Conservation (phyloP, 2,329 filamentous ascomycete genomes). For the Fusarium scirpi region DNA sequence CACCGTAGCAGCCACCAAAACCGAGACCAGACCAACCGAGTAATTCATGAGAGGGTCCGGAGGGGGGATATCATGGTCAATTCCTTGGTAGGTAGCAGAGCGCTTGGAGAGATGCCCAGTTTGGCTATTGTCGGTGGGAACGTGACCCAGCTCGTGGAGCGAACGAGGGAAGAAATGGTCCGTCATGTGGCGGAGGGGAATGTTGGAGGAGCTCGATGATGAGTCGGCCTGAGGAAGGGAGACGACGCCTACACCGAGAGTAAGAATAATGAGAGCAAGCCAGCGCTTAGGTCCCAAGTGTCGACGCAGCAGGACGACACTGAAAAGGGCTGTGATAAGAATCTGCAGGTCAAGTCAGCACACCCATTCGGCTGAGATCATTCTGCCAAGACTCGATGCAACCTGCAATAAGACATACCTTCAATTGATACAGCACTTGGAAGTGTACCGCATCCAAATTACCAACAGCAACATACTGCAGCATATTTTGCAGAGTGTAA, state of each 20-base stretch:
- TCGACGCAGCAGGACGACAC: conserved; percentile 79
- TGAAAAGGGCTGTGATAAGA: conserved; percentile 88
- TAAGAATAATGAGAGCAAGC: conserved; percentile 82
- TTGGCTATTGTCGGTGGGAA: conserved; percentile 39
- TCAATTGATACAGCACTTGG: conserved; percentile 92
- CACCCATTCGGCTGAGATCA: neutral
- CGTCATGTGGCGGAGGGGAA: conserved; percentile 72
- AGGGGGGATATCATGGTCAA: conserved; percentile 69
- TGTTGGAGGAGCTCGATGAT: conserved; percentile 64
- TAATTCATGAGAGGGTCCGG: conserved; percentile 75
- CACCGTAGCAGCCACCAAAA: conserved; percentile 80
- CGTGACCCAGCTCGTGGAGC: conserved; percentile 78
- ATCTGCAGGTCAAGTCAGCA: conserved; percentile 63
- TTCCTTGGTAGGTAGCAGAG: conserved; percentile 92
- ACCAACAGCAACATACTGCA: conserved; percentile 91
- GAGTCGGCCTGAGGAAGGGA: conserved; percentile 76
- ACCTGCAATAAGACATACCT: conserved; percentile 60
- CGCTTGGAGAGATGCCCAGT: conserved; percentile 55
- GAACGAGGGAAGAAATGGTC: conserved; percentile 82
- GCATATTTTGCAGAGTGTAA: conserved; percentile 92
- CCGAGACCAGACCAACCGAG: conserved; percentile 81
- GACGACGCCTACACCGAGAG: conserved; percentile 85
- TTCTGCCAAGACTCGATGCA: neutral
- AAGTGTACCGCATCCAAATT: conserved; percentile 94
- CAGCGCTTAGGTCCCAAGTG: conserved; percentile 80